Base-by-base conservation (phyloP, 495 filamentous ascomycete species). In the Daldinia decipiens region DNA sequence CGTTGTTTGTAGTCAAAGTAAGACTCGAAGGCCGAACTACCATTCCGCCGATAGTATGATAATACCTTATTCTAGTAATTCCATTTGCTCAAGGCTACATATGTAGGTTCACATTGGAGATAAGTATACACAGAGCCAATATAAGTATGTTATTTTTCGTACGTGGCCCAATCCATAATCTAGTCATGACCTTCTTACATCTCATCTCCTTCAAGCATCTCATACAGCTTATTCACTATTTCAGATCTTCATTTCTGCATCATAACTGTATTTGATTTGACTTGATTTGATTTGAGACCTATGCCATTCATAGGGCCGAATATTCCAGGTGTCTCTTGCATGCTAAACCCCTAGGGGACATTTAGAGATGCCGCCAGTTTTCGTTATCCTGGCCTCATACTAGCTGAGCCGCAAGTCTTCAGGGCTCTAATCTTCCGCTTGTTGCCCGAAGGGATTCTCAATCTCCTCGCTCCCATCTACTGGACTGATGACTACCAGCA, bases 401-500 rank as follows among this genome's bases (percentile, higher is more conserved):
- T n/a, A 0, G 32, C 40, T 36, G 12, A 36, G 26, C 5, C 5
- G 4, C 17, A 15, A 27, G 24, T 31, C 24, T n/a, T 29, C 2
- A 8, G 26, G 5, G 0, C 17, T 17, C 70, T 38, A 78, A 32
- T 79, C 78, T 38, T 92, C 90, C 57, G 92, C 90, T 15, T 84
- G 82, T 71, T 92, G 87, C 65, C 91, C 78, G 76, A 99, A 99
- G 0, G 95, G 95, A 80, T 99, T 99, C 68, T 91, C 87, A 73
- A 99, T 98, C 81, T 94, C 90, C 79, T 98, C 93, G 78, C 93
- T 97, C 38, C 96, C 96, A 75, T 99, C 94, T 29, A 94, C 85
- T 2, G 95, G 95, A 52, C 92, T 95, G 77, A 99, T 93, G 34
- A 96, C 84, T 21, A 97, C 94, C 47, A 99, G 87, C 32, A 99